phyloP scores from a whole-genome alignment of 2,329 filamentous ascomycete genomes.

The Cryoendolithus antarcticus region DNA sequence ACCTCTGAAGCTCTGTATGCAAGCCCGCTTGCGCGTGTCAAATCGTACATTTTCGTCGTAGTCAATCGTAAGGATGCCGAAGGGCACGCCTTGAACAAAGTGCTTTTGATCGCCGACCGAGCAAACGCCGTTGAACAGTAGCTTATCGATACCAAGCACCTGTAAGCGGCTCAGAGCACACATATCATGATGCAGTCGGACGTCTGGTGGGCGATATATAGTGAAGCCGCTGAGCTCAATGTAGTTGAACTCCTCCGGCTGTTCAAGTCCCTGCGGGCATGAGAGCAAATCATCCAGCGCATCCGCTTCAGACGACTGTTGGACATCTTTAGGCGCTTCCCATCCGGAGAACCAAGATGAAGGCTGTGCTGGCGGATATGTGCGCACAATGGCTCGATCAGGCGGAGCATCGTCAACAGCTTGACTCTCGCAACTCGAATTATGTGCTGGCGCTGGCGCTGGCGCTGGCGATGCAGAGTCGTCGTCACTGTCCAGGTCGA shows the following conservation, averaged over 20 bases:
- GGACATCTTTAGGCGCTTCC: neutral
- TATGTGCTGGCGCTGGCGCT: no score
- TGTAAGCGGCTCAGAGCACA: conserved; percentile 42
- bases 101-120: conserved; percentile 28
- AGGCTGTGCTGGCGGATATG: no score
- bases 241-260: conserved; percentile 5
- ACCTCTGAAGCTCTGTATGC: conserved; percentile 44
- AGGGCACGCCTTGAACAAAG: conserved; percentile 46
- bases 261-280: neutral
- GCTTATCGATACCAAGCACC: conserved; percentile 25
- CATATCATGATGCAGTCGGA: conserved; percentile 38
- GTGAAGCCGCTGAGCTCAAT: conserved; percentile 11
- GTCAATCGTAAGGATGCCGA: conserved; percentile 50
- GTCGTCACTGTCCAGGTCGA: no score
- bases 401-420: no score
- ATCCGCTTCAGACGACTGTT: neutral
- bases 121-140: conserved; percentile 51
- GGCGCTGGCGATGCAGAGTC: no score
- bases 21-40: conserved; percentile 38
- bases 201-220: conserved; percentile 7
- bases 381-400: no score
- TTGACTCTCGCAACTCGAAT: no score
- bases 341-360: conserved; percentile 2
- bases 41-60: conserved; percentile 46
- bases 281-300: neutral